Percentiles rank a stretch among this genome's conserved stretches.
These are phyloP conservation scores for Trametes coccinea DNA, from an alignment of 768 basidiomycete species.

Conservation along the genomic window DNA sequence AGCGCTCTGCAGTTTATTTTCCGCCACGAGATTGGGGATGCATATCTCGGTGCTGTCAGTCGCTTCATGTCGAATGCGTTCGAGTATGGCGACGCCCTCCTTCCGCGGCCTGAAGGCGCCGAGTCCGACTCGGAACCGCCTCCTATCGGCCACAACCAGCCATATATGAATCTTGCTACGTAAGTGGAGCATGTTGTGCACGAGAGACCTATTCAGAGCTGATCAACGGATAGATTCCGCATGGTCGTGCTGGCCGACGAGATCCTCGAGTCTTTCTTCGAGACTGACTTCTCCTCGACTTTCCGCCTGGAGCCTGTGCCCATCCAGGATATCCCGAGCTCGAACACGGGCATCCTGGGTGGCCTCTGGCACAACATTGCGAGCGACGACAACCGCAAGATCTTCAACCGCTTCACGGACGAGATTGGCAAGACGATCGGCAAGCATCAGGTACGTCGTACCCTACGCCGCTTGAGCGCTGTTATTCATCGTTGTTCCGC, in stretches of 20 bases:
- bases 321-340: conserved; percentile 62
- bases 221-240: conserved; percentile 64
- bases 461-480: too few relatives aligned
- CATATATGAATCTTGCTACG: conserved; percentile 92
- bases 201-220: not conserved
- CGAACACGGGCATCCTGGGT: conserved; percentile 66
- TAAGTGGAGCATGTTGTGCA: conserved; percentile 35
- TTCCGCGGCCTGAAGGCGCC: conserved; percentile 52
- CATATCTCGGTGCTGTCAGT: conserved; percentile 93
- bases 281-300: conserved; percentile 84
- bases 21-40: conserved; percentile 94
- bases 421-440: conserved; percentile 94
- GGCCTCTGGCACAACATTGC: conserved; percentile 90
- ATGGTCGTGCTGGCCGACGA: conserved; percentile 99
- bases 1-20: conserved; percentile 80
- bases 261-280: conserved; percentile 95
- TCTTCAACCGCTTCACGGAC: conserved; percentile 91
- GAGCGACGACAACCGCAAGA: conserved; percentile 89
- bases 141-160: conserved; percentile 71
- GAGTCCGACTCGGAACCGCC: conserved; percentile 38
- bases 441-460: conserved; percentile 70
- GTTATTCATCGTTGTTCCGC: not conserved
- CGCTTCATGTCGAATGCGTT: conserved; percentile 98
- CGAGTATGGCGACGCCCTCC: conserved; percentile 94
- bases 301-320: conserved; percentile 77